These are phyloP conservation scores for Maudiozyma saulgeensis DNA, from an alignment of 805 yeast genomes.

Conservation along the genomic window DNA sequence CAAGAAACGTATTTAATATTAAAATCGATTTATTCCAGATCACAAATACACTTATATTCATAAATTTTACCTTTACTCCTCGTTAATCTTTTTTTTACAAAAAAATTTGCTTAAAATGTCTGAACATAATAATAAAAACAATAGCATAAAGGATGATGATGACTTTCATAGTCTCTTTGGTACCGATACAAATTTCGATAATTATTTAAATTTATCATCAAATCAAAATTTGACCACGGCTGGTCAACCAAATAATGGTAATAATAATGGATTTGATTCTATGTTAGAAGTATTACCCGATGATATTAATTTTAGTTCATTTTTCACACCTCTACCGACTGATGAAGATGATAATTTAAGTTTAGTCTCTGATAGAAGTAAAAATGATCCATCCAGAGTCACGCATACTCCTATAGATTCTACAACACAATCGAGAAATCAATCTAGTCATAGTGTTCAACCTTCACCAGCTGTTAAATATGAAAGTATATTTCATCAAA, in stretches of 20 bases:
- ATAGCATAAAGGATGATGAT: background rate
- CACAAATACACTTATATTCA: too few relatives aligned
- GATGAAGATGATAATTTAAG: conserved; percentile 1
- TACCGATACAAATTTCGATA: background rate
- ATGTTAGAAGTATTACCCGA: conserved; percentile 31
- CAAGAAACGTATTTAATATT: too few relatives aligned
- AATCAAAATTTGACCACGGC: too few relatives aligned
- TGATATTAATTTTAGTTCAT: conserved; percentile 16
- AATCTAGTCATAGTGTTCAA: background rate
- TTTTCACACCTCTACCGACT: conserved; percentile 4
- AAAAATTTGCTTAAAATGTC: background rate
- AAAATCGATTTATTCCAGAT: too few relatives aligned
- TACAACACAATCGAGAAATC: background rate
- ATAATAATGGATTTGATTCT: conserved; percentile 20
- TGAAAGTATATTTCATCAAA: conserved; percentile 5
- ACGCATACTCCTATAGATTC: background rate
- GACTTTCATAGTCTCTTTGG: background rate
- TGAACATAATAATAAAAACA: conserved; percentile 5
- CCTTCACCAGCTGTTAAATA: background rate
- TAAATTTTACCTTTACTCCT: too few relatives aligned
- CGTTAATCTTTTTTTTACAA: too few relatives aligned
- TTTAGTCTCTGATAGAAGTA: background rate
- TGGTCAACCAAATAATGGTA: background rate
- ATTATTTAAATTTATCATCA: background rate
- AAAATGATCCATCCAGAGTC: background rate